Conservation (phyloP, 2,329 filamentous ascomycete genomes). For the Arthrobotrys entomopaga region DNA sequence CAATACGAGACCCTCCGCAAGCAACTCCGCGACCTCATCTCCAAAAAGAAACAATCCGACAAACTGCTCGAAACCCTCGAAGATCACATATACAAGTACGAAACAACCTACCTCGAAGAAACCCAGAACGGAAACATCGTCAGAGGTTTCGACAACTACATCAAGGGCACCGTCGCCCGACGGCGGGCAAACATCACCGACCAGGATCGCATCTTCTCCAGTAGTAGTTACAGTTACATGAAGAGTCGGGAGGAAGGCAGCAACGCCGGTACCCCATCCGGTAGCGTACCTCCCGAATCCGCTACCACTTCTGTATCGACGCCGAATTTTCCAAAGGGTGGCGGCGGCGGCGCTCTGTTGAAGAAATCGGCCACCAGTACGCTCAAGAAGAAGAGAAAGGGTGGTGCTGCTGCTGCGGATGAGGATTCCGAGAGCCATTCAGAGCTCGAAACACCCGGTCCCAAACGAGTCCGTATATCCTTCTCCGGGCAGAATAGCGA, state of each 20-base stretch:
- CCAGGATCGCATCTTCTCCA: slow-evolving; percentile 77
- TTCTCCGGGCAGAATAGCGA: slow-evolving; percentile 58
- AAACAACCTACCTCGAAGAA: slow-evolving; percentile 89
- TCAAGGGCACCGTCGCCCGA: slow-evolving; percentile 82
- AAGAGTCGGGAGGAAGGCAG: slow-evolving; percentile 54
- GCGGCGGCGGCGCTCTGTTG: slow-evolving; percentile 56
- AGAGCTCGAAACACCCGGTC: slow-evolving; percentile 59
- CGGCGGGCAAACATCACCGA: slow-evolving; percentile 74
- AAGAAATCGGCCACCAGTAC: slow-evolving; percentile 41
- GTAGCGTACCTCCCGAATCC: slow-evolving; percentile 43
- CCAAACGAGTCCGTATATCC: slow-evolving; percentile 59
- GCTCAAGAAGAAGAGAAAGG: slow-evolving; percentile 56
- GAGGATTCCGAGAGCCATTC: slow-evolving; percentile 59
- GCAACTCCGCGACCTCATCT: slow-evolving; percentile 59
- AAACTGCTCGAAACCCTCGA: slow-evolving; percentile 72
- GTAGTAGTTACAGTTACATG: slow-evolving; percentile 56
- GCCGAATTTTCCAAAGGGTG: slow-evolving; percentile 50
- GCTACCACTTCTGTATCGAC: slow-evolving; percentile 33
- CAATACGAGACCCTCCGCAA: slow-evolving; percentile 59
- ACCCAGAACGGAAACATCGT: slow-evolving; percentile 94
- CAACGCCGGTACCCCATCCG: slow-evolving; percentile 41
- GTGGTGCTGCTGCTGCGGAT: slow-evolving; percentile 45
- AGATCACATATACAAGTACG: slow-evolving; percentile 83
- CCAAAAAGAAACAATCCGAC: slow-evolving; percentile 63
- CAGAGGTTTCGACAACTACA: slow-evolving; percentile 96